Conservation (phyloP, 805 yeast genomes). For the Ogataea naganishii region DNA sequence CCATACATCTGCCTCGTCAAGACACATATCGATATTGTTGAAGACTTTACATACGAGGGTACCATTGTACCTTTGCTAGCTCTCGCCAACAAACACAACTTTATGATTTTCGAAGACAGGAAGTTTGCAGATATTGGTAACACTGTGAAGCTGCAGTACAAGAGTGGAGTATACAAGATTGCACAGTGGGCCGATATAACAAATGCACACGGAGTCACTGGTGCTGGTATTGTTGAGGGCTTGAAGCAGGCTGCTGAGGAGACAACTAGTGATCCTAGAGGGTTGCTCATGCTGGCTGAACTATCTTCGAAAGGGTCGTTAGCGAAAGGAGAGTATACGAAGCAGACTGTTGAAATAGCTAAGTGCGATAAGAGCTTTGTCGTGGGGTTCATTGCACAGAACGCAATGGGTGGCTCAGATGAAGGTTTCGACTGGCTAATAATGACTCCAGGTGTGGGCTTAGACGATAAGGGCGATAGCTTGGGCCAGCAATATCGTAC, state of each 20-base stretch:
- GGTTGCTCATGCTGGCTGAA: constrained; percentile 91
- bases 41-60: constrained; percentile 75
- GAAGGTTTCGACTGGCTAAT: constrained; percentile 93
- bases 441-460: constrained; percentile 98
- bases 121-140: constrained; percentile 98
- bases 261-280: constrained; percentile 70
- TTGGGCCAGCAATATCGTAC: constrained; percentile 96
- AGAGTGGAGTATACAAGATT: constrained; percentile 82
- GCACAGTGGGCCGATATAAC: constrained; percentile 96
- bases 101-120: constrained; percentile 92
- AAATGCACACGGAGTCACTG: constrained; percentile 96
- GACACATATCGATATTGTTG: constrained; percentile 90
- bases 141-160: constrained; percentile 90
- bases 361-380: constrained; percentile 82
- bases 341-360: constrained; percentile 79
- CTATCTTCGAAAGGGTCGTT: constrained; percentile 88
- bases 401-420: constrained; percentile 71
- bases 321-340: constrained; percentile 88
- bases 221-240: constrained; percentile 87
- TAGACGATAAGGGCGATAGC: constrained; percentile 93
- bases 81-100: constrained; percentile 73
- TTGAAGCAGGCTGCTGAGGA: constrained; percentile 73
- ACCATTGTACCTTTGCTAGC: constrained; percentile 69
- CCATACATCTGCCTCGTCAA: constrained; percentile 88
- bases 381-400: constrained; percentile 94